Percentiles rank a stretch among this genome's conserved stretches.
Conservation (phyloP, 192 early-diverging fungal species). For the Oehlia diaphana region DNA sequence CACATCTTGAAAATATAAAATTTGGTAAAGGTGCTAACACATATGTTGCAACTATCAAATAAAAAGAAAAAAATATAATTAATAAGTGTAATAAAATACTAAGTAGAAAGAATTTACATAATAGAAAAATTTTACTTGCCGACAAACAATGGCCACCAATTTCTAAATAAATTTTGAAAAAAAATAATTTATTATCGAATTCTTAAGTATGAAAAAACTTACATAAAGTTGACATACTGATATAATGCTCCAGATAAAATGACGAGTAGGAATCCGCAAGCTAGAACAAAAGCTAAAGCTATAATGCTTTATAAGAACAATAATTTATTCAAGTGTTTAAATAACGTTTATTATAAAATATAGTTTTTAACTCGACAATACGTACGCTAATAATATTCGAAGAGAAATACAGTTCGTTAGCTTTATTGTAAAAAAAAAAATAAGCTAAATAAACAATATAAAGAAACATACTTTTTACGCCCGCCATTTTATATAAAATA, state of each 20-base stretch:
- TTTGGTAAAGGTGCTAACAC: conserved; percentile 92
- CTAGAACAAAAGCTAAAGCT: conserved; percentile 87
- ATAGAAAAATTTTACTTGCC: conserved; percentile 37
- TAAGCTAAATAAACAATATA: not conserved
- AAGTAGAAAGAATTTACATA: not conserved
- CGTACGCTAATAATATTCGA: conserved; percentile 19
- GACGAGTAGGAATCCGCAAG: conserved; percentile 86
- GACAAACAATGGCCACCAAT: conserved; percentile 95
- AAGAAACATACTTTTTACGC: conserved; percentile 28
- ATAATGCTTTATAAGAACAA: conserved; percentile 61
- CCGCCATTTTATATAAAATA: conserved; percentile 8
- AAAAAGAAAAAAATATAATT: not conserved
- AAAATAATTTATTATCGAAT: not conserved
- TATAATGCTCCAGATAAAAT: conserved; percentile 95
- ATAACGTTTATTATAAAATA: not conserved
- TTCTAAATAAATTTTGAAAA: conserved; percentile 52
- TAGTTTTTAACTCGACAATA: not conserved
- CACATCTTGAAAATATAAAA: conserved; percentile 73
- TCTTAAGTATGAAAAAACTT: not conserved
- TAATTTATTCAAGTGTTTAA: not conserved
- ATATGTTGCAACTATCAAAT: conserved; percentile 74
- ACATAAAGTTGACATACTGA: conserved; percentile 51
- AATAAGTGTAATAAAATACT: too few species aligned
- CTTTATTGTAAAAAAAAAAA: not conserved
- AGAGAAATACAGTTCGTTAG: not conserved